Base-by-base conservation (phyloP, 768 basidiomycete genomes). In the Hericium alpestre region DNA sequence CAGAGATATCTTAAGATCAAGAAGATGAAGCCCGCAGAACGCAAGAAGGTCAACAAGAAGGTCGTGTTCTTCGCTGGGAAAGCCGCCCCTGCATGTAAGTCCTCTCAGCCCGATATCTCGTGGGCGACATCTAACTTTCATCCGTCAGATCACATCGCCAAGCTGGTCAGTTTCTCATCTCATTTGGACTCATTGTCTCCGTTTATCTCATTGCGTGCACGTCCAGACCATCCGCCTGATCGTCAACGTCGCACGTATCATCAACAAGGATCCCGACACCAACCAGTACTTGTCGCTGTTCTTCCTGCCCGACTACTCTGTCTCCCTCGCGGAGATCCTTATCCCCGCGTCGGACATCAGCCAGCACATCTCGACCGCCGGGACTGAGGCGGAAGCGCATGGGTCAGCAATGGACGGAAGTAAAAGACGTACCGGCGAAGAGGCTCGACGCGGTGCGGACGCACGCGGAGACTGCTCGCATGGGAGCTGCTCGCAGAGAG, bases 41-140 rank as follows among this genome's bases (percentile, higher is more conserved):
- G 88, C 65, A 87, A 87, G 75, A 89, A 88, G 68, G 80, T 87
- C 61, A 83, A 80, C 63, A 87, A 83, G n/a, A 81, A 84, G 54
- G 93, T 92, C 18, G 87, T 92, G n/a, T 89, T 99, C 77, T 98
- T 99, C 61, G 95, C 92, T 37, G 95, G 96, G 61, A 97, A 97
- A 70, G 93, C 95, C 54, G 95, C 95, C 0, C 95, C 95, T 40
- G 94, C 84, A 57, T 92, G 86, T 87, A 67, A 66, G 84, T 73
- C 7, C 18, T 25, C 25, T 13, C 47, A 18, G 4, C 11, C 48
- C 22, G 41, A 18, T 16, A 27, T 53, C 11, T 18, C 52, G 23
- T 9, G 38, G 20, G 22, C 60, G 10, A 38, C 57, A 59, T 58
- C 56, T 69, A 41, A 51, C 56, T 16, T 20, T 32, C 16, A 11